Evolutionary conservation across 1,139 yeast species (phyloP).

Genomic region (Pneumocystis jirovecii): DNA sequence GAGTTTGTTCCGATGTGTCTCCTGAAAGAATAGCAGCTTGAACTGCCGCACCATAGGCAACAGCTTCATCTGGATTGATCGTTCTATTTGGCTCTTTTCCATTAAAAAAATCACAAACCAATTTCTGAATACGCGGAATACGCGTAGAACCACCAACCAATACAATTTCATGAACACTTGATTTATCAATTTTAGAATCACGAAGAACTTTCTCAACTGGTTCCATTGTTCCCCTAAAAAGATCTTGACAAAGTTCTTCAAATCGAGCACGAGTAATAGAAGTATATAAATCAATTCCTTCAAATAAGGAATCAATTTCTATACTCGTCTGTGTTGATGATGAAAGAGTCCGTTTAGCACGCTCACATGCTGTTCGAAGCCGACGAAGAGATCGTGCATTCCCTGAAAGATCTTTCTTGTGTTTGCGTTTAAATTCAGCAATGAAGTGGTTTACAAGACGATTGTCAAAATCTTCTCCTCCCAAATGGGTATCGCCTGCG

Average conservation of each 20-base stretch:
- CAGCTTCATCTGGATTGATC: constrained; percentile 98
- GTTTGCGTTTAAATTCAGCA: constrained; percentile 92
- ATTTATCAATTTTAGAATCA: constrained; percentile 85
- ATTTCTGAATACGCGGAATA: constrained; percentile 97
- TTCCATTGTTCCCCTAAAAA: constrained; percentile 89
- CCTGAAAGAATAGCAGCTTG: constrained; percentile 89
- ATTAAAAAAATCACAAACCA: constrained; percentile 93
- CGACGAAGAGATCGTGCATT: constrained; percentile 97
- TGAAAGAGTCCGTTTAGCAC: constrained; percentile 97
- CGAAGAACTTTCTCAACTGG: constrained; percentile 97
- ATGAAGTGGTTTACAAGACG: constrained; percentile 88
- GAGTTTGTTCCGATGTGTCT: constrained; percentile 67
- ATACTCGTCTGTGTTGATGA: constrained; percentile 93
- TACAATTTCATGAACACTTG: constrained; percentile 86
- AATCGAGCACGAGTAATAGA: constrained; percentile 98
- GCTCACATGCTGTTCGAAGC: constrained; percentile 97
- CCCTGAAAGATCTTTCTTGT: constrained; percentile 77
- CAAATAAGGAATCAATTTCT: constrained; percentile 92
- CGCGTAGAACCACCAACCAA: constrained; percentile 99
- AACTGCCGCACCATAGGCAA: constrained; percentile 93
- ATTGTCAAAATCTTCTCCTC: constrained; percentile 99
- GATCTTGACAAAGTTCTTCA: constrained; percentile 91
- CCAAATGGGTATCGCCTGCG: constrained; percentile 99
- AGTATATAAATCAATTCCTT: constrained; percentile 93
- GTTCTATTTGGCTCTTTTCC: constrained; percentile 95